Base-by-base conservation (phyloP, 1,139 yeast species). In the Geotrichum bryndzae region DNA sequence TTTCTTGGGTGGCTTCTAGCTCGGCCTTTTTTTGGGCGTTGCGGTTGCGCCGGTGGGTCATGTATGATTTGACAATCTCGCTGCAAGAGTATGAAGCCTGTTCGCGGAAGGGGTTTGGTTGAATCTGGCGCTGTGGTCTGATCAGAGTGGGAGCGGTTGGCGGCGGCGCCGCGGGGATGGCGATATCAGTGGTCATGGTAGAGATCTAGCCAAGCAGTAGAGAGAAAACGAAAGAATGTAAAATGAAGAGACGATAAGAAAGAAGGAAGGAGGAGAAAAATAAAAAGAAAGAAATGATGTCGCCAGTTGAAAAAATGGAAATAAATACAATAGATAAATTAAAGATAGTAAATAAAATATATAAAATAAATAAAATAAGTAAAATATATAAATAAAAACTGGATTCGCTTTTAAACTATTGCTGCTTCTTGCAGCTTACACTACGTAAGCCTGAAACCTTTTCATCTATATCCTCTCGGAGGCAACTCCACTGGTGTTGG, bases 21-120 rank as follows among this genome's bases (percentile, higher is more conserved):
- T 56, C 56, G 3, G 56, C 59, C 15, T 62, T 51, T 27, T 66
- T 63, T 6, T 57, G 64, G 18, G 52, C 56, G 57, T 66, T 67
- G 23, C 68, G 59, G n/a, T 59, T 58, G 31, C 54, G 57, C 15
- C 68, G 67, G 59, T 66, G 68, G 13, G 23, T 45, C 15, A 63
- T 64, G 57, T 67, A 67, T 2, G 68, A 66, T 23, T 59, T 35
- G 23, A 60, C 41, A 55, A 66, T 58, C 15, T 54, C 56, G 45
- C 18, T 4, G 6, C 6, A 5, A 6, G 45, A n/a, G 45, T 4
- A 10, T 15, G 5, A 38, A 1, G 45, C 45, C 18, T 38, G 45
- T 18, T 38, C 18, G 45, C 45, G 45, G 18, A 38, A 38, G 18
- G 18, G 45, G 45, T 38, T 38, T 38, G 45, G 45, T 13, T 38